Evolutionary conservation across 192 early-diverging fungal species (phyloP).

Genomic region (Backusella circina): DNA sequence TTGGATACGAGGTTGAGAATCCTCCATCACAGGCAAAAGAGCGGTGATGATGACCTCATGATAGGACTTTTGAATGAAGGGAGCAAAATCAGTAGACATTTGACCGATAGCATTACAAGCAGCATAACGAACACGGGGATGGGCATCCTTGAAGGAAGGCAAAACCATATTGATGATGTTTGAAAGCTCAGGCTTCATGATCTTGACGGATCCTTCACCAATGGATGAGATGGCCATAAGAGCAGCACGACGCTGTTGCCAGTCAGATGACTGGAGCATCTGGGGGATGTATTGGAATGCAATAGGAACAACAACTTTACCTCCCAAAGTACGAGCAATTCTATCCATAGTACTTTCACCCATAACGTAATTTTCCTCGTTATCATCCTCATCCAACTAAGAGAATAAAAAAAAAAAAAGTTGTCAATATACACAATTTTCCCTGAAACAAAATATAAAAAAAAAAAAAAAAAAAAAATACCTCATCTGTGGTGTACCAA

Average conservation of each 20-base stretch:
- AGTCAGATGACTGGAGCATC: conserved; percentile 80
- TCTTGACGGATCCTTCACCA: conserved; percentile 93
- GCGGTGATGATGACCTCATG: conserved; percentile 66
- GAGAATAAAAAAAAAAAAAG: too few relatives aligned
- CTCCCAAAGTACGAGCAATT: conserved; percentile 79
- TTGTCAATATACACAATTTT: not conserved
- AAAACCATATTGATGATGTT: conserved; percentile 82
- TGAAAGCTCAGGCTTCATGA: conserved; percentile 88
- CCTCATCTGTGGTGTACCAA: conserved; percentile 88
- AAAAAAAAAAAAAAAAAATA: conserved; percentile 9
- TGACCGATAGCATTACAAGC: conserved; percentile 96
- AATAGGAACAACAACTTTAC: conserved; percentile 84
- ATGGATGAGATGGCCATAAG: conserved; percentile 95
- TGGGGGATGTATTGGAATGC: conserved; percentile 87
- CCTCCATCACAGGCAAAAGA: conserved; percentile 88
- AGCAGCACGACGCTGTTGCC: conserved; percentile 90
- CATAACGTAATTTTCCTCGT: conserved; percentile 83
- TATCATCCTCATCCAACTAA: conserved; percentile 84
- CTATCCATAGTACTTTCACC: conserved; percentile 98
- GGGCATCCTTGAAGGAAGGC: conserved; percentile 80
- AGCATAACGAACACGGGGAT: conserved; percentile 95
- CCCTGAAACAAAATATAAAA: not conserved
- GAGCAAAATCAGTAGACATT: conserved; percentile 96
- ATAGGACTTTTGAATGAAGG: conserved; percentile 68
- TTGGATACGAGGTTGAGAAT: conserved; percentile 84